Evolutionary conservation across 106 monocot species (phyloP).

Genomic region (Platanthera zijinensis): DNA sequence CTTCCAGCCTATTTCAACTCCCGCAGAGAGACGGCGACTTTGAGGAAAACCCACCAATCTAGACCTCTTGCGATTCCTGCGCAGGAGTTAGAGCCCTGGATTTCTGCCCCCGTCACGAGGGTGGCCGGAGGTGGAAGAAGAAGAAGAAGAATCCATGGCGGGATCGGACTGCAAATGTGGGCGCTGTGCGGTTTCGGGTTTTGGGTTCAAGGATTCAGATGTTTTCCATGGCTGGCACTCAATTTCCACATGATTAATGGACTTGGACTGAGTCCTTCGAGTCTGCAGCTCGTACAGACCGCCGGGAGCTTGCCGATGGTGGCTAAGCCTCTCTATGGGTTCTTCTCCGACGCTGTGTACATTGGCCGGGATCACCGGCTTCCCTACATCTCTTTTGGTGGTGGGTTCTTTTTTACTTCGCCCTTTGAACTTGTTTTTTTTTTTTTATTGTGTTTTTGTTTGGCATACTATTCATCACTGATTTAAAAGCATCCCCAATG

Average conservation of each 20-base stretch:
- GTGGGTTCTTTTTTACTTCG: conserved; percentile 21
- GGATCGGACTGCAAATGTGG: conserved; percentile 22
- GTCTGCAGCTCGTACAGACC: conserved; percentile 73
- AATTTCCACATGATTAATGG: conserved; percentile 68
- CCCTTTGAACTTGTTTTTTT: background rate
- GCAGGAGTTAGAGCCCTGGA: background rate
- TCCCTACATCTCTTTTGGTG: conserved; percentile 88
- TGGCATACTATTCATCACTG: background rate
- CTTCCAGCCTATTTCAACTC: background rate
- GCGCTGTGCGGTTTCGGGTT: conserved; percentile 54
- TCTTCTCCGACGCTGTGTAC: conserved; percentile 75
- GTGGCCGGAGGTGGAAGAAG: background rate
- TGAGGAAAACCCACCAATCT: background rate
- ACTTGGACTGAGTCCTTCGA: conserved; percentile 48
- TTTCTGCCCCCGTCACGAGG: background rate
- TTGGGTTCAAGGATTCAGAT: conserved; percentile 88
- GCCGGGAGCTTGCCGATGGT: conserved; percentile 73
- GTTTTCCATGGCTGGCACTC: conserved; percentile 89
- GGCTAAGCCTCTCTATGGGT: conserved; percentile 80
- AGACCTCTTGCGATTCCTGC: background rate
- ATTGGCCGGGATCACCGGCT: conserved; percentile 59
- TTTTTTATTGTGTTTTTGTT: background rate
- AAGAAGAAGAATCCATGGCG: background rate
- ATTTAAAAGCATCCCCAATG: background rate
- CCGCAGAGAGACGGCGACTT: background rate